These are phyloP conservation scores for Colletotrichum ledebouriae DNA, from an alignment of 2,329 filamentous ascomycete species.

Conservation along the genomic window DNA sequence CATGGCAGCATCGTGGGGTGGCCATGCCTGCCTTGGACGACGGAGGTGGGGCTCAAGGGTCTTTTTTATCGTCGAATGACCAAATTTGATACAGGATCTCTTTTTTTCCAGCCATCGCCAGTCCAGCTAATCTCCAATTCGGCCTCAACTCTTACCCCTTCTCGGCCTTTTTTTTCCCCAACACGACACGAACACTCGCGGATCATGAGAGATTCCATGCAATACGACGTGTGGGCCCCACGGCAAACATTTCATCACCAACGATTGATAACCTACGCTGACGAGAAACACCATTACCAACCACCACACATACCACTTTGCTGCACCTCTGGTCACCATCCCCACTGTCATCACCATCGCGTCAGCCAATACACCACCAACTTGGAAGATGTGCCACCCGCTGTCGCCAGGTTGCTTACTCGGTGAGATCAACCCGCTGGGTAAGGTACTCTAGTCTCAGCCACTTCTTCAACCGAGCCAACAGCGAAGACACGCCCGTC, in stretches of 20 bases:
- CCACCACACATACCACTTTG: constrained; percentile 7
- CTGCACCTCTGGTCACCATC: neutral
- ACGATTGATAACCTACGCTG: no score
- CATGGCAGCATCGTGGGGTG: constrained; percentile 16
- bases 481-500: neutral
- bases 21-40: neutral
- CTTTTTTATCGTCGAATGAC: constrained; percentile 37
- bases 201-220: neutral
- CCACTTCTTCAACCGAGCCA: neutral
- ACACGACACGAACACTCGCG: no score
- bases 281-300: neutral
- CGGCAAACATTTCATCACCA: neutral
- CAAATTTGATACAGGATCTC: constrained; percentile 23
- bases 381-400: neutral
- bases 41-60: constrained; percentile 36
- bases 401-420: neutral
- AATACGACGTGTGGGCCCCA: neutral
- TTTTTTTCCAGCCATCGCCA: neutral
- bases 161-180: neutral
- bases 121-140: neutral
- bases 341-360: neutral
- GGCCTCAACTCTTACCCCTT: neutral
- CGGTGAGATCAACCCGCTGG: constrained; percentile 38
- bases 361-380: constrained; percentile 18
- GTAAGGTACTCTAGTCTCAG: constrained; percentile 20